Conservation (phyloP, 2,329 filamentous ascomycete genomes). For the Didymella exigua region DNA sequence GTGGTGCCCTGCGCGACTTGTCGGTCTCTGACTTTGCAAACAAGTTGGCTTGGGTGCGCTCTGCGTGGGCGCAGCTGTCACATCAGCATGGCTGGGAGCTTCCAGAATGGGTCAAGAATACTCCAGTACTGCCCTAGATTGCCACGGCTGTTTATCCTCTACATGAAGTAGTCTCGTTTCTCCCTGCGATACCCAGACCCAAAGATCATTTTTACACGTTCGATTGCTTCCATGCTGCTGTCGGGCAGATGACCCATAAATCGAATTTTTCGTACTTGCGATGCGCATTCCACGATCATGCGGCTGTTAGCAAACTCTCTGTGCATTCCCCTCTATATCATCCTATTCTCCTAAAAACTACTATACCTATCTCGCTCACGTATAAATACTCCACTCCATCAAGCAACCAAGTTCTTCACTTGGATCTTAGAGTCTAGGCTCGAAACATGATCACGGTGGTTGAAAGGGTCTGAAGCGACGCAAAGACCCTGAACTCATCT, state of each 20-base stretch:
- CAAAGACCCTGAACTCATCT: not conserved
- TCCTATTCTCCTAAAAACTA: not conserved
- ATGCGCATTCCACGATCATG: not conserved
- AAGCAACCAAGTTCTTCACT: not conserved
- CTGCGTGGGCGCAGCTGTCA: slow-evolving; percentile 17
- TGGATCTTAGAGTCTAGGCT: too few relatives aligned
- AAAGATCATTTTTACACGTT: not conserved
- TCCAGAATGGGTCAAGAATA: slow-evolving; percentile 35
- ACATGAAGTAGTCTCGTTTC: not conserved
- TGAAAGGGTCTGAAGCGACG: not conserved
- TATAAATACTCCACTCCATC: not conserved
- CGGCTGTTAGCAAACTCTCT: not conserved
- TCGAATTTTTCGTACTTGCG: not conserved
- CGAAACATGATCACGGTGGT: too few relatives aligned
- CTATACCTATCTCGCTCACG: too few relatives aligned
- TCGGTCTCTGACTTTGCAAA: slow-evolving; percentile 30
- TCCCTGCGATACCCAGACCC: not conserved
- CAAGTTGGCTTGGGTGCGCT: slow-evolving; percentile 22
- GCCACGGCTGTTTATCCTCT: not conserved
- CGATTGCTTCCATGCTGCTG: not conserved
- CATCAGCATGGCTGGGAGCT: slow-evolving; percentile 29
- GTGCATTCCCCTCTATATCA: not conserved
- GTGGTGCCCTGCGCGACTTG: slow-evolving; percentile 34
- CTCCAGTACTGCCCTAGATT: slow-evolving; percentile 30
- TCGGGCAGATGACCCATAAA: not conserved